Evolutionary conservation across 139 green algal genomes (phyloP).

Genomic region (Coccomyxa sp.): DNA sequence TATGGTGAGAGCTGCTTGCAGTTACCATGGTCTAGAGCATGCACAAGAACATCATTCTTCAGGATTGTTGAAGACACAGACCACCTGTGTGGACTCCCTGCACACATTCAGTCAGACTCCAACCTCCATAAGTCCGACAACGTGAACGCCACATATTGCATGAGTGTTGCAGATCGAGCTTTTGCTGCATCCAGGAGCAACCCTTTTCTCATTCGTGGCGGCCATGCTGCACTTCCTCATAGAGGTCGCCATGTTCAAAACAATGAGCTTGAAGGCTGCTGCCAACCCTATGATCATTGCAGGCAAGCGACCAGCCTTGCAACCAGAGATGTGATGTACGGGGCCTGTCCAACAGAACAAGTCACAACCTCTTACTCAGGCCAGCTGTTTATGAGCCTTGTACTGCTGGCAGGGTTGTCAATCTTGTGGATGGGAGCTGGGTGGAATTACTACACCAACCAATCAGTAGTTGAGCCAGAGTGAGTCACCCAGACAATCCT

Average conservation of each 20-base stretch:
- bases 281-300: constrained; percentile 66
- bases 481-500: no score
- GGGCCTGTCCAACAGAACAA: not conserved
- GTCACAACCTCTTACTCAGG: not conserved
- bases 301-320: constrained; percentile 21
- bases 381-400: not conserved
- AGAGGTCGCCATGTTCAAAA: constrained; percentile 72
- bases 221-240: constrained; percentile 68
- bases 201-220: constrained; percentile 71
- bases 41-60: no score
- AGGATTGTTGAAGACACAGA: no score
- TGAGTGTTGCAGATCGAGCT: not conserved
- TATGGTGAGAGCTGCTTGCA: no score
- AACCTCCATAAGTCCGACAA: not conserved
- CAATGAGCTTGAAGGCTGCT: constrained; percentile 53
- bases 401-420: constrained; percentile 42
- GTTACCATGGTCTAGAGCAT: no score
- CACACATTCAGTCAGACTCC: no score
- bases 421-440: constrained; percentile 64
- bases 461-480: constrained; percentile 13
- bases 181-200: constrained; percentile 49
- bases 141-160: not conserved
- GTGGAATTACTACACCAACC: constrained; percentile 68
- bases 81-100: no score
- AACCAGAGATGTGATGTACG: not conserved